A percentile compares a stretch with the other conserved stretches of the same genome.
Evolutionary conservation across 495 filamentous ascomycete species (phyloP).

Genomic region (Daldinia loculata): DNA sequence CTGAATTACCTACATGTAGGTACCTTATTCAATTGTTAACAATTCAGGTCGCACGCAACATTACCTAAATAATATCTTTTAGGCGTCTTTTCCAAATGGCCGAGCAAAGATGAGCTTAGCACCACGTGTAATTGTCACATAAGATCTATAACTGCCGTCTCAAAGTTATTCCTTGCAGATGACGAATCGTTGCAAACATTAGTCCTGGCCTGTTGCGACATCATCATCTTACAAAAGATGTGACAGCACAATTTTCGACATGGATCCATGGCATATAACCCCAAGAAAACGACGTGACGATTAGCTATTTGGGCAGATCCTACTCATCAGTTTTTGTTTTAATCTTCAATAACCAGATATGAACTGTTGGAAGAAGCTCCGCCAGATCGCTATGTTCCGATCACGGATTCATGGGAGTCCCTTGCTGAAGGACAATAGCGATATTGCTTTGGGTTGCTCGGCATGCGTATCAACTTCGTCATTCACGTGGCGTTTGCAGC

Average conservation of each 20-base stretch:
- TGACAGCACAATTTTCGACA: constrained; percentile 27
- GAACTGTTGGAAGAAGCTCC: constrained; percentile 7
- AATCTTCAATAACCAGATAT: background rate
- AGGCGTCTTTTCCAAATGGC: background rate
- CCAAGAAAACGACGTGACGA: background rate
- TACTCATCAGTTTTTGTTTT: constrained; percentile 6
- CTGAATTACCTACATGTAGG: no score
- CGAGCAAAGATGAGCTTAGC: background rate
- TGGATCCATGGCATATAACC: constrained; percentile 10
- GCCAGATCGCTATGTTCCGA: constrained; percentile 24
- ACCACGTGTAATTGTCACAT: constrained; percentile 30
- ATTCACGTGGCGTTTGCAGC: constrained; percentile 31
- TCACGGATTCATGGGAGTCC: constrained; percentile 10
- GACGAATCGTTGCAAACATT: constrained; percentile 23
- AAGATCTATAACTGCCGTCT: constrained; percentile 20
- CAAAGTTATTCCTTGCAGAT: constrained; percentile 29
- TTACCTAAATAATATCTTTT: background rate
- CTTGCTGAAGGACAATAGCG: constrained; percentile 14
- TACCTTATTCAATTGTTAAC: no score
- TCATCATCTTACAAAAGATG: constrained; percentile 38
- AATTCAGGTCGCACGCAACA: background rate
- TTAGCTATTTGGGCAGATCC: background rate
- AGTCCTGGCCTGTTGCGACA: constrained; percentile 23
- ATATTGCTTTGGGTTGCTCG: constrained; percentile 28
- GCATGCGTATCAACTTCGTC: constrained; percentile 8